Conservation (phyloP, 106 monocot genomes). For the Narthecium ossifragum region DNA sequence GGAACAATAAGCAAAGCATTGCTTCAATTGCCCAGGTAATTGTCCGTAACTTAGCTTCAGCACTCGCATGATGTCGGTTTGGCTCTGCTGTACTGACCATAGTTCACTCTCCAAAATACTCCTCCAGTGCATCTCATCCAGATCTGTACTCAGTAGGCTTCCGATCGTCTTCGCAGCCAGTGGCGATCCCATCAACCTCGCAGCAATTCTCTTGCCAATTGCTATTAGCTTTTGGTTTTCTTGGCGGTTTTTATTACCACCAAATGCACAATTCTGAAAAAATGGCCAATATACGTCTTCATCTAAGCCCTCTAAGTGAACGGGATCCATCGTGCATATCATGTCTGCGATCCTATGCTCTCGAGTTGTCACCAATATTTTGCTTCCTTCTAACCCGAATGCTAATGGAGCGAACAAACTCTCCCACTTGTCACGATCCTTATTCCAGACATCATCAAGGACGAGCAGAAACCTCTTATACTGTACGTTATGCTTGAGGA, state of each 20-base stretch:
- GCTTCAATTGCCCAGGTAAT: too few species aligned
- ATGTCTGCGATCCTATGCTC: not conserved
- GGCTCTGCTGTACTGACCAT: too few species aligned
- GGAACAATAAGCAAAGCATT: too few species aligned
- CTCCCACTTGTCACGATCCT: not conserved
- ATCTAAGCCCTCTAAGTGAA: not conserved
- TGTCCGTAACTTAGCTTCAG: too few species aligned
- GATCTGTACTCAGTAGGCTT: not conserved
- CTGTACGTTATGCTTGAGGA: not conserved
- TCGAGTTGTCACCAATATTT: not conserved
- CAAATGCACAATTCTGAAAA: not conserved
- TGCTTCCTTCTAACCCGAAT: not conserved
- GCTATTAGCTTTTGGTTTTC: not conserved
- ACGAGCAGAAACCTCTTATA: not conserved
- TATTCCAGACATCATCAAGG: not conserved
- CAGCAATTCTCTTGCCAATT: not conserved
- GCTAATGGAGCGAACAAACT: not conserved
- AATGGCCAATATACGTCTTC: not conserved
- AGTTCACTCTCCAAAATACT: not conserved
- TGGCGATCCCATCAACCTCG: not conserved
- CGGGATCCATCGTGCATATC: not conserved
- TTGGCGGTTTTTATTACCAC: not conserved
- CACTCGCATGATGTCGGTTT: too few species aligned
- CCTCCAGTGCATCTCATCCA: not conserved
- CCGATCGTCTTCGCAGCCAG: not conserved